Evolutionary conservation across 352 stramenopile genomes (phyloP).

Genomic region (Phytophthora idaei): DNA sequence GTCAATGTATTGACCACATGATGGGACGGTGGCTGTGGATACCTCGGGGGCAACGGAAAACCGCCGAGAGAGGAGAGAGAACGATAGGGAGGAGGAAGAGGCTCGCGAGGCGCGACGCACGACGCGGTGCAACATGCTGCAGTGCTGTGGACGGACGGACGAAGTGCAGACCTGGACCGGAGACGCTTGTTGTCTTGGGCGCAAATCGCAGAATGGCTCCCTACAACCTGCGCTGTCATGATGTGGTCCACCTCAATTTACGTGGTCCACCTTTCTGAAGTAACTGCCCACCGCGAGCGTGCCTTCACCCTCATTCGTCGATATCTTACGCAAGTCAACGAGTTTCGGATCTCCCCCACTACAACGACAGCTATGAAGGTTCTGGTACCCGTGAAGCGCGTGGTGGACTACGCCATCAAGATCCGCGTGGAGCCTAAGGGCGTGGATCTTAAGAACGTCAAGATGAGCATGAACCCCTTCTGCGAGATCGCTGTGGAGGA

Average conservation of each 20-base stretch:
- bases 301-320: slow-evolving; percentile 9
- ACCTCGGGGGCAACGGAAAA: slow-evolving; percentile 28
- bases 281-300: background rate
- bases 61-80: slow-evolving; percentile 6
- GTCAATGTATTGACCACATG: slow-evolving; percentile 36
- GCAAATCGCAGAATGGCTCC: slow-evolving; percentile 25
- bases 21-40: background rate
- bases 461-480: slow-evolving; percentile 99
- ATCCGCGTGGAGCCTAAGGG: slow-evolving; percentile 94
- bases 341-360: background rate
- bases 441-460: slow-evolving; percentile 98
- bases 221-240: background rate
- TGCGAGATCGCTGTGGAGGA: slow-evolving; percentile 99
- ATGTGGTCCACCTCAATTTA: too few relatives aligned
- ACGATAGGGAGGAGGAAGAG: background rate
- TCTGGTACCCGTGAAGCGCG: slow-evolving; percentile 97
- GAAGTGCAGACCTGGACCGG: background rate
- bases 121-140: slow-evolving; percentile 31
- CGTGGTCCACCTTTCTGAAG: background rate
- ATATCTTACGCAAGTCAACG: slow-evolving; percentile 14
- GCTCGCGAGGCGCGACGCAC: slow-evolving; percentile 24
- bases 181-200: slow-evolving; percentile 9
- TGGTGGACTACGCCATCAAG: slow-evolving; percentile 98
- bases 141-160: slow-evolving; percentile 13
- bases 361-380: slow-evolving; percentile 68